Evolutionary conservation across 176 grass and related monocot species (phyloP).

Genomic region (Carex cristatella): DNA sequence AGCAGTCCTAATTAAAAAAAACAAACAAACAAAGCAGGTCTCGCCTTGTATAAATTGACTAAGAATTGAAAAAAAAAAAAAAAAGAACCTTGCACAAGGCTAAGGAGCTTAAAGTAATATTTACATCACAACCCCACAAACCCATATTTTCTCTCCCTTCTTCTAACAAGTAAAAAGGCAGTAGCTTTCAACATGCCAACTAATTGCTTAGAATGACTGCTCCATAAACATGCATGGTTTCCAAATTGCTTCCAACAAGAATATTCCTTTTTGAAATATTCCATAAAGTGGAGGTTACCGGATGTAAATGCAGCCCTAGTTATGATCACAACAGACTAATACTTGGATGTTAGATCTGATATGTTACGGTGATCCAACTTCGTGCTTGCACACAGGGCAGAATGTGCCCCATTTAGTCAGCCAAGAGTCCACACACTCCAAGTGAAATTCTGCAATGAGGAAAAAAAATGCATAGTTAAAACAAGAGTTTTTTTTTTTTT

Average conservation of each 20-base stretch:
- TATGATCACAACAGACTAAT: not conserved
- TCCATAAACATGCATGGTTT: not conserved
- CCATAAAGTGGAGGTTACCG: not conserved
- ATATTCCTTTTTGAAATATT: not conserved
- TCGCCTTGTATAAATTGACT: too few species aligned
- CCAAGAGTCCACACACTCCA: constrained; percentile 73
- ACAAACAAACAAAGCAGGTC: too few species aligned
- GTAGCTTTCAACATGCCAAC: not conserved
- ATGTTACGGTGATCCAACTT: constrained; percentile 24
- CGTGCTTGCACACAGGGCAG: constrained; percentile 77
- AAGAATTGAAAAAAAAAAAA: too few species aligned
- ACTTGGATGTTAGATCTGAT: not conserved
- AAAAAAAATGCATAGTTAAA: not conserved
- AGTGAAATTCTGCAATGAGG: constrained; percentile 53
- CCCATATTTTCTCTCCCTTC: not conserved
- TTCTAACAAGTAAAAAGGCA: constrained; percentile 3
- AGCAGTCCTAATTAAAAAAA: not conserved
- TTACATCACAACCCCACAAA: not conserved
- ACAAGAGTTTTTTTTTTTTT: not conserved
- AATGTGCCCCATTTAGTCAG: constrained; percentile 82
- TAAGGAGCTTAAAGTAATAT: not conserved
- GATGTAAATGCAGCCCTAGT: not conserved
- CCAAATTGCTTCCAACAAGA: not conserved
- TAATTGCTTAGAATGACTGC: not conserved
- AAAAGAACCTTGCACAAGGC: too few species aligned